A percentile compares a stretch with the other conserved stretches of the same genome.
phyloP scores from a whole-genome alignment of 2,329 filamentous ascomycete species.

The Fusarium praegraminearum region DNA sequence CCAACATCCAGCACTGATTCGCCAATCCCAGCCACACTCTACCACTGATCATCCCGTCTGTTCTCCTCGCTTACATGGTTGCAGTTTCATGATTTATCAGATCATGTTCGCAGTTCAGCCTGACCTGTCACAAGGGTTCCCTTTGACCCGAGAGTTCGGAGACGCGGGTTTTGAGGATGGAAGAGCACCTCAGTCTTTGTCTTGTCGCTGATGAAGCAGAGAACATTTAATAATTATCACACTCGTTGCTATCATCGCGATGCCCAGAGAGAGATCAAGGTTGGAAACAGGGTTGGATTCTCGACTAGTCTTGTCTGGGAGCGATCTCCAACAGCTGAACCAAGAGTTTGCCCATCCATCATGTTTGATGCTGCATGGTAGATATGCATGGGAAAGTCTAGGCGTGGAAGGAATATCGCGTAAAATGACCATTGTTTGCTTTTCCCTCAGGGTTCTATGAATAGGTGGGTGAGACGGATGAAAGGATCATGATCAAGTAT shows the following conservation, averaged over 20 bases:
- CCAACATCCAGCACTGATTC: not conserved
- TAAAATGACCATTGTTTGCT: conserved; percentile 16
- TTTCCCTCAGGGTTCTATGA: conserved; percentile 1
- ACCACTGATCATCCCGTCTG: not conserved
- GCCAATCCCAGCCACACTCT: conserved; percentile 1
- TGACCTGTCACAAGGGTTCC: conserved; percentile 13
- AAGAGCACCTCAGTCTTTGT: not conserved
- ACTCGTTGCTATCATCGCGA: not conserved
- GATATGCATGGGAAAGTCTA: conserved; percentile 21
- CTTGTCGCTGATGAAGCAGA: not conserved
- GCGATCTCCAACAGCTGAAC: conserved; percentile 27
- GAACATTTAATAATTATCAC: not conserved
- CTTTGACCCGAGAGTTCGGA: conserved; percentile 9
- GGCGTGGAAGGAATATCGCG: conserved; percentile 5
- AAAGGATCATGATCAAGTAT: not conserved
- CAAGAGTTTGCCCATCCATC: conserved; percentile 18
- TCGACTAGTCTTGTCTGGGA: conserved; percentile 17
- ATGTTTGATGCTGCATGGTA: conserved; percentile 7
- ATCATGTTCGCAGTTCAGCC: conserved; percentile 7
- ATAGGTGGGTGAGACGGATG: conserved; percentile 6
- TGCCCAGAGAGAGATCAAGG: conserved; percentile 1
- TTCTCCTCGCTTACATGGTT: not conserved
- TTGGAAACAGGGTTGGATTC: conserved; percentile 11
- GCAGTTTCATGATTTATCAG: conserved; percentile 11
- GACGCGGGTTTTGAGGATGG: conserved; percentile 1